Conservation (phyloP, 345 rosid genomes). For the Rhodamnia argentea region DNA sequence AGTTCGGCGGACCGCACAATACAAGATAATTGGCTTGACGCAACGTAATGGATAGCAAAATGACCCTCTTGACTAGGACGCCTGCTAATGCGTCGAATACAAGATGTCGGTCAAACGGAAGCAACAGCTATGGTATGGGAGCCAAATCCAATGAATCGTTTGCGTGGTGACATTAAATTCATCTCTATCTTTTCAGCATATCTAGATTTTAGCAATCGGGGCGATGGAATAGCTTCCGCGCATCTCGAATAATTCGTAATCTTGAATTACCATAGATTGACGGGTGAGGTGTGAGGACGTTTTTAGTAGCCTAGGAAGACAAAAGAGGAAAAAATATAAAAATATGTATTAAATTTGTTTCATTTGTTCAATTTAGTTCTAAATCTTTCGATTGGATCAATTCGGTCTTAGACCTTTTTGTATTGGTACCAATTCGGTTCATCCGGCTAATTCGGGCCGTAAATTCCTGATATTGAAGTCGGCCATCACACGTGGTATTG, state of each 20-base stretch:
- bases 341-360: too few species aligned
- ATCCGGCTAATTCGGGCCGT: rapidly evolving
- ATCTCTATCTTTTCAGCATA: background rate
- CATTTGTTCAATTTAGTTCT: too few species aligned
- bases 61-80: background rate
- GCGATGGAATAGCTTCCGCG: background rate
- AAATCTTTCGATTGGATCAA: too few species aligned
- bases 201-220: background rate
- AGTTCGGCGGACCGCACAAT: background rate
- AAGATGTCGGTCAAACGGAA: background rate
- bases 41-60: background rate
- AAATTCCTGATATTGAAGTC: too few species aligned
- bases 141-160: background rate
- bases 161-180: background rate
- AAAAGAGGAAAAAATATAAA: too few species aligned
- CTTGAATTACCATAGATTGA: too few species aligned
- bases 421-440: too few species aligned
- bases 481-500: too few species aligned
- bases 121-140: background rate
- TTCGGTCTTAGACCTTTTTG: too few species aligned
- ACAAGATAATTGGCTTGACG: background rate
- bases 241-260: too few species aligned
- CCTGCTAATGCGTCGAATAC: background rate
- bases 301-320: too few species aligned
- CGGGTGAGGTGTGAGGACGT: too few species aligned